A percentile compares a stretch with the other conserved stretches of the same genome.
Evolutionary conservation across 2,329 filamentous ascomycete species (phyloP).

Genomic region (Scedosporium apiospermum): DNA sequence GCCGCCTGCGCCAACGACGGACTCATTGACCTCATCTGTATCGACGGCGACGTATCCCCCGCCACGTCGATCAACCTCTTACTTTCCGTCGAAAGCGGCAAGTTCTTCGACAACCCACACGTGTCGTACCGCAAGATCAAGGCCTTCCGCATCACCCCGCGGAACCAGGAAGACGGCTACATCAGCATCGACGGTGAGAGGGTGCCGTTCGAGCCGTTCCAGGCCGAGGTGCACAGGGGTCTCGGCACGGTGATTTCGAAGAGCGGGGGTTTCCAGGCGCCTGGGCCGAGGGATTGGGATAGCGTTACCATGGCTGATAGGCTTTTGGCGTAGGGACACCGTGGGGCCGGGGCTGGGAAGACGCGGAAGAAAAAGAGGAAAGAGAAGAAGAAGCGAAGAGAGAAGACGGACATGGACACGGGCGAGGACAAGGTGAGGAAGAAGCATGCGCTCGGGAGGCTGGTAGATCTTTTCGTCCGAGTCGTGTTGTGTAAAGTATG

Average conservation of each 20-base stretch:
- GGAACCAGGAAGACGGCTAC: slow-evolving; percentile 61
- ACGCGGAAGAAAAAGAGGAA: neutral
- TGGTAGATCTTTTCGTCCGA: neutral
- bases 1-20: slow-evolving; percentile 77
- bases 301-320: neutral
- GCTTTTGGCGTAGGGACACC: neutral
- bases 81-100: slow-evolving; percentile 59
- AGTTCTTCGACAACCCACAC: slow-evolving; percentile 69
- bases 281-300: slow-evolving; percentile 44
- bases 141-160: slow-evolving; percentile 79
- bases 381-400: no score
- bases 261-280: slow-evolving; percentile 60
- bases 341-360: neutral
- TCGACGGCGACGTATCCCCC: slow-evolving; percentile 65
- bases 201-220: slow-evolving; percentile 79
- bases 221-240: slow-evolving; percentile 77
- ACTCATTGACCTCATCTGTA: slow-evolving; percentile 71
- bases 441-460: neutral
- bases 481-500: neutral
- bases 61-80: slow-evolving; percentile 60
- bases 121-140: slow-evolving; percentile 76
- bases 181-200: slow-evolving; percentile 93
- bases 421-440: neutral
- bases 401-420: neutral
- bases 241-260: slow-evolving; percentile 80